Evolutionary conservation across 345 rosid genomes (phyloP), one percentile per base, ranked within the genome.

Genomic region (Carallia pectinifolia): DNA sequence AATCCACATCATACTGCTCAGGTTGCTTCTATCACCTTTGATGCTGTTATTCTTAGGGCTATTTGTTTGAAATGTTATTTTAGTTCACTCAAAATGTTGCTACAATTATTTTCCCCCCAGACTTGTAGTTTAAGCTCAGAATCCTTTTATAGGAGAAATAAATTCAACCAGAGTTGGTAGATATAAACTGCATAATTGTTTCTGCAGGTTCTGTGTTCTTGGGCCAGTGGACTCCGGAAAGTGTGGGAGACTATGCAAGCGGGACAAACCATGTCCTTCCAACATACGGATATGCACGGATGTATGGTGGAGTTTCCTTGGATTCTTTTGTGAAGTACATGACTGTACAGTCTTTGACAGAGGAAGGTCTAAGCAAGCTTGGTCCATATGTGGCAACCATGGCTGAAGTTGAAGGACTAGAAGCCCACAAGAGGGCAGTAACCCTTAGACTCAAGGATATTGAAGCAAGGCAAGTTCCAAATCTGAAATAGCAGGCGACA

Each of bases 181-280:
- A 44, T 0, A 44, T 29, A 62, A 56, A n/a, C 17, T 10, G 44
- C n/a, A 29, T 23, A 9, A 59, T 52, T 44, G 58, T 23, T 12
- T 18, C 64, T 54, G 56, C 82, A 89, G 95, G 98, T 23, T 93
- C 97, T 0, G 97, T 91, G 70, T 93, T 93, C 78, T 31, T 93
- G 64, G 98, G 97, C 18, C 86, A 81, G 37, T 92, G 99, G 98
- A 95, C 97, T 0, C 97, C 99, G 2, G 97, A 92, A 80, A 95
- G 99, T 56, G 97, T 92, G 48, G 99, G 97, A 55, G 97, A 95
- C 74, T 92, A 95, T 73, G 99, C 97, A 1, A 95, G 97, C 4
- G 97, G 96, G 34, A 94, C 95, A 73, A 91, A 93, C 78, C 94
- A 87, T 39, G 96, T 90, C 70, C 90, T 90, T 17, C 99, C 96